A percentile compares a stretch with the other conserved stretches of the same genome.
Conservation (phyloP, 1,139 yeast species). For the Suhomyces bribrorum region DNA sequence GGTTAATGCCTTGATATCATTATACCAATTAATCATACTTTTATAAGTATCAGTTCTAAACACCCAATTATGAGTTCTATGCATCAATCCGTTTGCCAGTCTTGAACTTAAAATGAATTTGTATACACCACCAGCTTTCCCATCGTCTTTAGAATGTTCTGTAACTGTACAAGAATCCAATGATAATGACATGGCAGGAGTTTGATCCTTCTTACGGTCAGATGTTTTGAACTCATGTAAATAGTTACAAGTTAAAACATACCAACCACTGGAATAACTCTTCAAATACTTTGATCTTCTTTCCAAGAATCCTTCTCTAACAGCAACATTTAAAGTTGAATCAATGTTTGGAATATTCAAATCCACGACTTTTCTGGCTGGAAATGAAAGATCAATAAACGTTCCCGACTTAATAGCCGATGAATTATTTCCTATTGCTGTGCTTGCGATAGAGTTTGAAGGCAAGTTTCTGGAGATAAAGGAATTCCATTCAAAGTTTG, state of each 20-base stretch:
- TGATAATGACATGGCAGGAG: conserved; percentile 86
- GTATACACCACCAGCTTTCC: conserved; percentile 57
- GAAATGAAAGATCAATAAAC: conserved; percentile 73
- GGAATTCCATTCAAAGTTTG: conserved; percentile 86
- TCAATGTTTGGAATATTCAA: conserved; percentile 66
- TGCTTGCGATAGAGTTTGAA: conserved; percentile 30
- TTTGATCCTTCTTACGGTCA: conserved; percentile 78
- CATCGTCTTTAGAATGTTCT: conserved; percentile 77
- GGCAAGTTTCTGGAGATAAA: conserved; percentile 70
- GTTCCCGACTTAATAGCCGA: conserved; percentile 42
- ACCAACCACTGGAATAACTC: conserved; percentile 87
- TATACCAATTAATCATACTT: conserved; percentile 81
- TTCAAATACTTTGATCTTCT: conserved; percentile 88
- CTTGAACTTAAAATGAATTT: conserved; percentile 81
- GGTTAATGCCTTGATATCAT: conserved; percentile 69
- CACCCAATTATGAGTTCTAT: conserved; percentile 89
- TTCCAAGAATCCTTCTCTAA: conserved; percentile 81
- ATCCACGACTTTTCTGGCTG: conserved; percentile 65
- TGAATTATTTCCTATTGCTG: conserved; percentile 31
- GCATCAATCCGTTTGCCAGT: conserved; percentile 61
- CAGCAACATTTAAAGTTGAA: conserved; percentile 68
- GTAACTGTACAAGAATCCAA: conserved; percentile 80
- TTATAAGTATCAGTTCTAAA: conserved; percentile 82
- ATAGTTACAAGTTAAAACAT: conserved; percentile 84
- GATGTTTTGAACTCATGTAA: conserved; percentile 86